A percentile compares a stretch with the other conserved stretches of the same genome.
Conservation (phyloP, 2,329 filamentous ascomycete species). For the Fusarium sp. region DNA sequence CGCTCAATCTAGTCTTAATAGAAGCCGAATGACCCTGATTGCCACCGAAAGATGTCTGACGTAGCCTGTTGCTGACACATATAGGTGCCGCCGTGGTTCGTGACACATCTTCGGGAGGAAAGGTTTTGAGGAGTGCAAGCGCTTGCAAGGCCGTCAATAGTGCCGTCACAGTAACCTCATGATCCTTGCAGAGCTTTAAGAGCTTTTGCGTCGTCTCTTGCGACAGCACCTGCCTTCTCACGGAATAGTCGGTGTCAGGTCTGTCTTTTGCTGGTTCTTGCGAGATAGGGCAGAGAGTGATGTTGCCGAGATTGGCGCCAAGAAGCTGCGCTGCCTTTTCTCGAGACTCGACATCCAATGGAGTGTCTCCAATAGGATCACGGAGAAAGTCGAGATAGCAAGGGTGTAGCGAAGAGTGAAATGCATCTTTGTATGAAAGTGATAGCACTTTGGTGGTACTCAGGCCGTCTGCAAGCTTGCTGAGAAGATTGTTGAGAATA, state of each 20-base stretch:
- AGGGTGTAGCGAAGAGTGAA: neutral
- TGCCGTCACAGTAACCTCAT: neutral
- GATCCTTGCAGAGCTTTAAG: neutral
- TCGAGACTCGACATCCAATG: neutral
- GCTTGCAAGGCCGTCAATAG: neutral
- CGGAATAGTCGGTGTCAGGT: neutral
- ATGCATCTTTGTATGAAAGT: neutral
- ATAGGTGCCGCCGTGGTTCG: neutral
- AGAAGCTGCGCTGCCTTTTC: slow-evolving; percentile 1
- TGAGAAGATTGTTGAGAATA: neutral
- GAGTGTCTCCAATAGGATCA: neutral
- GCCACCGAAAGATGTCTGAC: neutral
- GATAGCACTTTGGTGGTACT: neutral
- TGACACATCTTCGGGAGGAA: neutral
- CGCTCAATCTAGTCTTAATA: neutral
- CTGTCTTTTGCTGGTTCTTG: neutral
- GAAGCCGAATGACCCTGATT: neutral
- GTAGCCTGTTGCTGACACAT: neutral
- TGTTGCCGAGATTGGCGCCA: neutral
- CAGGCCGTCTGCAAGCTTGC: neutral
- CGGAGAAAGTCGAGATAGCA: neutral
- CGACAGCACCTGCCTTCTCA: neutral
- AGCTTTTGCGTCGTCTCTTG: neutral
- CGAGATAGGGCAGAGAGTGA: neutral
- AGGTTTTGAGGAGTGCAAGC: neutral